These are phyloP conservation scores for Aphanomyces stellatus DNA, from an alignment of 352 stramenopile genomes.

Conservation along the genomic window DNA sequence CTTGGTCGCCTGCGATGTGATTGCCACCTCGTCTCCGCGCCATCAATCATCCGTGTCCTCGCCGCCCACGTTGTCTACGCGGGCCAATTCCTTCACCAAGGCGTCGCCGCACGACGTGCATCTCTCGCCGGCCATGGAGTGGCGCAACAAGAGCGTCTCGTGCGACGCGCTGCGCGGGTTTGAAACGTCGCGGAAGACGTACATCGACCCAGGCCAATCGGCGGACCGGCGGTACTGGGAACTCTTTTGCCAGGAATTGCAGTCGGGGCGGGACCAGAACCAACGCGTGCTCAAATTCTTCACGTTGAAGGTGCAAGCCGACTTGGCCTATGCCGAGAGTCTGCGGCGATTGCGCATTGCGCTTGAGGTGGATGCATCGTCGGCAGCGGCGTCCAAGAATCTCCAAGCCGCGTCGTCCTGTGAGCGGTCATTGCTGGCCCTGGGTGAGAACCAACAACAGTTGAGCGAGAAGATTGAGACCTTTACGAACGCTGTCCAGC, in stretches of 20 bases:
- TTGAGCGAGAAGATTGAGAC: constrained; percentile 67
- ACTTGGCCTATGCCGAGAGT: constrained; percentile 66
- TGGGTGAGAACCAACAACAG: constrained; percentile 69
- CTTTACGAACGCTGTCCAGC: constrained; percentile 58
- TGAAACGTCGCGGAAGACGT: constrained; percentile 45
- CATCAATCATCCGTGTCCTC: background rate
- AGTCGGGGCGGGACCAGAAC: constrained; percentile 55
- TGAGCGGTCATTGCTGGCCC: constrained; percentile 43
- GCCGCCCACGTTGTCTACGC: background rate
- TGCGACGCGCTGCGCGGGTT: constrained; percentile 57
- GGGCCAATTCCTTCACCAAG: constrained; percentile 14
- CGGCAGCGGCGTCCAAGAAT: constrained; percentile 9
- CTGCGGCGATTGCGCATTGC: constrained; percentile 48
- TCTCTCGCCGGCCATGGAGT: constrained; percentile 33
- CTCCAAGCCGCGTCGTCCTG: constrained; percentile 35
- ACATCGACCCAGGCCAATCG: constrained; percentile 63
- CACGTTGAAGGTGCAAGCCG: constrained; percentile 46
- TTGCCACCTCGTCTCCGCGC: background rate
- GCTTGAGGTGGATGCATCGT: constrained; percentile 28
- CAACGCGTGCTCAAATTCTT: constrained; percentile 60
- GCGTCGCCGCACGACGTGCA: constrained; percentile 14
- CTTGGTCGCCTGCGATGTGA: background rate
- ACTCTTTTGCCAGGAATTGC: constrained; percentile 67
- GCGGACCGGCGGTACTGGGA: constrained; percentile 67
- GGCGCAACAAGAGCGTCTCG: constrained; percentile 49